Percentiles rank a stretch among this genome's conserved stretches.
phyloP scores from a whole-genome alignment of 768 basidiomycete genomes.

The Dacryopinax spathularia region DNA sequence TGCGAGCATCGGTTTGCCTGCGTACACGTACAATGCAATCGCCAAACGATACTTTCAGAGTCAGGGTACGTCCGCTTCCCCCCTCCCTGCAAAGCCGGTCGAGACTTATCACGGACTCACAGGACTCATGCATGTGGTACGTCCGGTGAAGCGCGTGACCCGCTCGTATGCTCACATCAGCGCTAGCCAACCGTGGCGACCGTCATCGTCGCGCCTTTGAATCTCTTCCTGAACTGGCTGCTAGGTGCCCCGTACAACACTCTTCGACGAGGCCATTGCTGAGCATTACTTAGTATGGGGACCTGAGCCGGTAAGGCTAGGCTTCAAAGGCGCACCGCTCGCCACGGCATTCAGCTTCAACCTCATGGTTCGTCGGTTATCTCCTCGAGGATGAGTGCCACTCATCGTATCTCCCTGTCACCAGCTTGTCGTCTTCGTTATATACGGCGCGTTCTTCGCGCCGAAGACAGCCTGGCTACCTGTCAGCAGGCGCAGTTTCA shows the following conservation, averaged over 20 bases:
- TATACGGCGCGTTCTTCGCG: conserved; percentile 23
- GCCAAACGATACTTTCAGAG: conserved; percentile 25
- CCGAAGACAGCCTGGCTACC: conserved; percentile 75
- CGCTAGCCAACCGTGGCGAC: conserved; percentile 54
- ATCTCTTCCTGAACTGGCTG: conserved; percentile 66
- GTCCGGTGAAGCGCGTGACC: neutral
- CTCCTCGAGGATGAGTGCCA: conserved; percentile 46
- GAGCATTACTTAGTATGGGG: conserved; percentile 51
- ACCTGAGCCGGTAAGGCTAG: conserved; percentile 58
- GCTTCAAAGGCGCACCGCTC: conserved; percentile 85
- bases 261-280: neutral
- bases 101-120: neutral
- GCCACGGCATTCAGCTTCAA: conserved; percentile 83
- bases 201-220: conserved; percentile 69
- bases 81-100: neutral
- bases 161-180: neutral
- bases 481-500: conserved; percentile 47
- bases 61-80: conserved; percentile 1
- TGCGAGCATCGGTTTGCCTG: conserved; percentile 66
- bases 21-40: conserved; percentile 45
- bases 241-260: conserved; percentile 44
- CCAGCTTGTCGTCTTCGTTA: conserved; percentile 23
- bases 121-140: conserved; percentile 16
- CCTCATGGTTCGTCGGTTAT: conserved; percentile 53
- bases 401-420: conserved; percentile 15